A percentile compares a stretch with the other conserved stretches of the same genome.
These are phyloP conservation scores for Sclerotinia nivalis DNA, from an alignment of 2,329 filamentous ascomycete species.

Conservation along the genomic window DNA sequence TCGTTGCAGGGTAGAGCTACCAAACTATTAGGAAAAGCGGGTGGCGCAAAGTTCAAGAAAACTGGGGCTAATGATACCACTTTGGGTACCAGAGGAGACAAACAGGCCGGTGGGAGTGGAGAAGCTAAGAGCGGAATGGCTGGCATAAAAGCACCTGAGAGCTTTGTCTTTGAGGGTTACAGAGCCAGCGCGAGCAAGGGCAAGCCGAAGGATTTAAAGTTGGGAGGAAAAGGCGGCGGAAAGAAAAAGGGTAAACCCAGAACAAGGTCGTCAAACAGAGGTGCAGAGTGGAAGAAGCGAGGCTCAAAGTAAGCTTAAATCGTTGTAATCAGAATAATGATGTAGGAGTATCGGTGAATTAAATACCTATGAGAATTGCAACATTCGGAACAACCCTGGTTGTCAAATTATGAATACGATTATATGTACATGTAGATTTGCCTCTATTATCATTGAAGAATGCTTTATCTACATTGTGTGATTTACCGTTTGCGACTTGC, in stretches of 20 bases:
- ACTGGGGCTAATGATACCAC: conserved; percentile 37
- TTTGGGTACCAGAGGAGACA: conserved; percentile 32
- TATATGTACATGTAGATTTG: background rate
- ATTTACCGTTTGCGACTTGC: background rate
- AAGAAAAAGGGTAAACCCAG: conserved; percentile 50
- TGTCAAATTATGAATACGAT: background rate
- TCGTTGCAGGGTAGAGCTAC: conserved; percentile 71
- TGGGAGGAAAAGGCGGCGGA: conserved; percentile 57
- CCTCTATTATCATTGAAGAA: background rate
- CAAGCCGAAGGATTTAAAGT: conserved; percentile 61
- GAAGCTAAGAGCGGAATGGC: conserved; percentile 28
- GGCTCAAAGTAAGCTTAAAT: conserved; percentile 40
- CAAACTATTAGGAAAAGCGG: conserved; percentile 72
- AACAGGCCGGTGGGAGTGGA: conserved; percentile 11
- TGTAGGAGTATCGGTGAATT: conserved; percentile 1
- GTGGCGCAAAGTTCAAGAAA: conserved; percentile 48
- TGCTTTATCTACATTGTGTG: background rate
- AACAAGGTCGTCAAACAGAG: conserved; percentile 41
- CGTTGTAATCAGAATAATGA: conserved; percentile 12
- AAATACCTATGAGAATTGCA: background rate
- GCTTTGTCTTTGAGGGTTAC: conserved; percentile 79
- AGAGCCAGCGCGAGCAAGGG: conserved; percentile 68
- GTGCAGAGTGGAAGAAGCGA: conserved; percentile 44
- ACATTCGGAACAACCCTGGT: background rate
- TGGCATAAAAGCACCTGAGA: conserved; percentile 58